Base-by-base conservation (phyloP, 2,329 filamentous ascomycete genomes). In the Colletotrichum sp. region DNA sequence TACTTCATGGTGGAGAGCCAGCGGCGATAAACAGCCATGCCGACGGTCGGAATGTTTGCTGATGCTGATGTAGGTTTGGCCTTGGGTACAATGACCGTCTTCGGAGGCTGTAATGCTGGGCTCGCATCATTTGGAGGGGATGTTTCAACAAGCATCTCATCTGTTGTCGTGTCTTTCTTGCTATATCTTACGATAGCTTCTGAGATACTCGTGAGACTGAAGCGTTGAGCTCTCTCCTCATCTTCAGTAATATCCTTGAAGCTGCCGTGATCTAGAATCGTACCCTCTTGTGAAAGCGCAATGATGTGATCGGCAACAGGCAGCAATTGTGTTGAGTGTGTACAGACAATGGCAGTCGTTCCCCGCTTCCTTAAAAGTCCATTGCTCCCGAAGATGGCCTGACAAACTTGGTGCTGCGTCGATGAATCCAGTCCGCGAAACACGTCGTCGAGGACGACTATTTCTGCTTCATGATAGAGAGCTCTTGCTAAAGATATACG, bases 401-500 rank as follows among this genome's bases (percentile, higher is more conserved):
- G 62, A 21, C 29, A 66, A 8, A 71, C 29, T 7, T 59, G 27
- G 4, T 43, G 11, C 16, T 66, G 24, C 9, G 69, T 71, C 2
- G 27, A 24, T 6, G 38, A 27, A 57, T 71, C 69, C 7, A 71
- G 62, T 2, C 63, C 63, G 3, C 69, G 43, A 27, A 71, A 31
- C 6, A 67, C 29, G 18, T 71, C 69, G 2, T 71, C 69, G 12
- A 64, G 27, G 1, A 71, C 24, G 0, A 71, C 1, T 3, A 66
- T 27, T 8, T 71, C 62, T 0, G 63, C 29, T 9, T 59, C n/a
- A 11, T 55, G 62, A 13, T 71, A 71, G 5, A 71, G 54, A 0
- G 69, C 62, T 47, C 62, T 51, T 0, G 69, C 69, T 2, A 71
- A 43, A 8, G 65, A 78, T 0, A 83, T 76, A 3, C 83, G 79